Evolutionary conservation across 495 filamentous ascomycete genomes (phyloP), one percentile per base, ranked within the genome.

Genomic region (Amphirosellinia nigrospora): DNA sequence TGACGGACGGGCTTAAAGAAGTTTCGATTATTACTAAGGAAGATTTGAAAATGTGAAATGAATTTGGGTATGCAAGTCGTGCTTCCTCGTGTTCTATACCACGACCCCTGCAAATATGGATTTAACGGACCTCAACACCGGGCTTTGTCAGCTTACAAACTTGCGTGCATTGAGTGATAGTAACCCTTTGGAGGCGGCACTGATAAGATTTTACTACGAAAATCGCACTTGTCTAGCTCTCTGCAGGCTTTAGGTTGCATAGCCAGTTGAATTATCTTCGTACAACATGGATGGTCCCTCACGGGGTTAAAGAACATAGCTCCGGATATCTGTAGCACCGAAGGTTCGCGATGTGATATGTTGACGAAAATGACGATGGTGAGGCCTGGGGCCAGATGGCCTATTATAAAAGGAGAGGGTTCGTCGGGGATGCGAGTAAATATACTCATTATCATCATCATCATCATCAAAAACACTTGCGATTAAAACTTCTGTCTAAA

Each of bases 51-150:
- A 53, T 30, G 11, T 53, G 11, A 15, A 30, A 30, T 36, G 30
- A 58, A 23, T 6, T 8, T 21, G 4, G 19, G 19, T 28, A 58
- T 16, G 10, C n/a, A 58, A 38, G 67, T 65, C 62, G 64, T 55
- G 43, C 28, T 41, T 28, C 38, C 0, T 56, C 65, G 69, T 52
- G 9, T 50, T 53, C 23, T 53, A 53, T 28, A 26, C 48, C 9
- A 5, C 13, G 53, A 10, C 23, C 63, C 50, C 13, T 34, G 52
- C 11, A 30, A 48, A 23, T n/a, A 39, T 73, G 74, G 74, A 73
- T 64, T 75, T 75, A 75, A 72, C 71, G 64, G 67, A 70, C 45
- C 38, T 60, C 56, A 69, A 53, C 43, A 30, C 10, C 32, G 43
- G 28, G 34, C 34, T 3, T 48, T 9, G 45, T 7, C 45, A 30